phyloP scores from a whole-genome alignment of 306 rosid species.

The Parietaria judaica region DNA sequence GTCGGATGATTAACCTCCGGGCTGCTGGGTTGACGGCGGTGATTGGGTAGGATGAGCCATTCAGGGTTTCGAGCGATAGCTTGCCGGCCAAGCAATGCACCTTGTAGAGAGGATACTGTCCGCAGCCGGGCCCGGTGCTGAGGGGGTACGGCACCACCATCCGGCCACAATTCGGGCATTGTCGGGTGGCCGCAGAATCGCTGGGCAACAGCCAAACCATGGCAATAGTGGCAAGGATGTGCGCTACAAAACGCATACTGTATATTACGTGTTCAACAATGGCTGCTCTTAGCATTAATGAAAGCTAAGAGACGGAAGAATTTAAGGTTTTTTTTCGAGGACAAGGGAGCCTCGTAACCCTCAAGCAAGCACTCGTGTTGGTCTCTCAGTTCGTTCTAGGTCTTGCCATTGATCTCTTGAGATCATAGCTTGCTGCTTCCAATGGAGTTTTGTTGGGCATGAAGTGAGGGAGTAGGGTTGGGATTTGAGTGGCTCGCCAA shows the following conservation, averaged over 20 bases:
- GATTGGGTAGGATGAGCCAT: conserved; percentile 30
- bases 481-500: too few species aligned
- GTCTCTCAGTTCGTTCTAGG: too few species aligned
- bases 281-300: too few species aligned
- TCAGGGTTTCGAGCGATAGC: conserved; percentile 29
- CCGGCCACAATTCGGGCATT: conserved; percentile 8
- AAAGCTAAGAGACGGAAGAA: too few species aligned
- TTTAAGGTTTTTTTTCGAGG: neutral
- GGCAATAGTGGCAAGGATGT: neutral
- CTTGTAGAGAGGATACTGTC: conserved; percentile 27
- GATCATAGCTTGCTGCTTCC: too few species aligned
- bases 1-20: conserved; percentile 21
- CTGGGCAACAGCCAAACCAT: neutral
- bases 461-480: too few species aligned
- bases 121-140: conserved; percentile 37
- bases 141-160: conserved; percentile 40
- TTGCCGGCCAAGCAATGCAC: conserved; percentile 28
- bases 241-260: neutral
- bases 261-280: too few species aligned
- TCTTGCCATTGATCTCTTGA: too few species aligned
- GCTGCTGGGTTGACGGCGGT: conserved; percentile 13
- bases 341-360: too few species aligned
- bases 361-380: too few species aligned
- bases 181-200: neutral
- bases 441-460: too few species aligned